Evolutionary conservation across 192 early-diverging fungal species (phyloP).

Genomic region (Entomortierella parvispora): DNA sequence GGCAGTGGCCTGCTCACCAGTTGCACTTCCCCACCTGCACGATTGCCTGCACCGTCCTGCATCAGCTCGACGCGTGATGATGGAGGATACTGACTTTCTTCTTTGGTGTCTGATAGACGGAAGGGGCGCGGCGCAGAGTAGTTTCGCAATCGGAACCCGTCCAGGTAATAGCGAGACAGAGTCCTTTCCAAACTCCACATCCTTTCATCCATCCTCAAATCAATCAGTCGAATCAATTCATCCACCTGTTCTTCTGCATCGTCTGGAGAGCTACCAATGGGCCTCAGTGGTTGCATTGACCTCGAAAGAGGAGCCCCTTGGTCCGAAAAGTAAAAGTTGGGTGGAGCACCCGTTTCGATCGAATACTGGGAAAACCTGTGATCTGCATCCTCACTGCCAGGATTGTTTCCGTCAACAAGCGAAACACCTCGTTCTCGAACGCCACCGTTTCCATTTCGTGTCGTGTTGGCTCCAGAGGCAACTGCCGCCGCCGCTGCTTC

Average conservation of each 20-base stretch:
- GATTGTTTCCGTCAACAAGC: background rate
- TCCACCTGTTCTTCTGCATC: conserved; percentile 32
- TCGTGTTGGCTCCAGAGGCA: background rate
- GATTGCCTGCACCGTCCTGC: no score
- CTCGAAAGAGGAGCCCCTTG: conserved; percentile 27
- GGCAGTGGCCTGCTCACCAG: no score
- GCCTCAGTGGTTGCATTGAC: conserved; percentile 23
- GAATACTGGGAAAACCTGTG: background rate
- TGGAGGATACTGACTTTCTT: no score
- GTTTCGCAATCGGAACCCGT: conserved; percentile 44
- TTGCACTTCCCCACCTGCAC: no score
- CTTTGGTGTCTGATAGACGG: no score
- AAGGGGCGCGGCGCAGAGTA: conserved; percentile 31
- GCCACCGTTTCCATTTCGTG: background rate
- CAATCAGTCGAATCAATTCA: conserved; percentile 46
- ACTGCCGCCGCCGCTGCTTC: conserved; percentile 3
- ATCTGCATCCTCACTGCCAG: background rate
- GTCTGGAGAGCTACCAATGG: conserved; percentile 8
- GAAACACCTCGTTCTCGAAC: background rate
- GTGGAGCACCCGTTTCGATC: conserved; percentile 8
- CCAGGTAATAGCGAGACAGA: conserved; percentile 39
- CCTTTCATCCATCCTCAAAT: conserved; percentile 38
- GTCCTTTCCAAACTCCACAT: conserved; percentile 51
- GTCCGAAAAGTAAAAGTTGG: conserved; percentile 41
- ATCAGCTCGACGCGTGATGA: background rate